phyloP scores from a whole-genome alignment of 176 grass and related monocot species.

The Triticum monococcum region DNA sequence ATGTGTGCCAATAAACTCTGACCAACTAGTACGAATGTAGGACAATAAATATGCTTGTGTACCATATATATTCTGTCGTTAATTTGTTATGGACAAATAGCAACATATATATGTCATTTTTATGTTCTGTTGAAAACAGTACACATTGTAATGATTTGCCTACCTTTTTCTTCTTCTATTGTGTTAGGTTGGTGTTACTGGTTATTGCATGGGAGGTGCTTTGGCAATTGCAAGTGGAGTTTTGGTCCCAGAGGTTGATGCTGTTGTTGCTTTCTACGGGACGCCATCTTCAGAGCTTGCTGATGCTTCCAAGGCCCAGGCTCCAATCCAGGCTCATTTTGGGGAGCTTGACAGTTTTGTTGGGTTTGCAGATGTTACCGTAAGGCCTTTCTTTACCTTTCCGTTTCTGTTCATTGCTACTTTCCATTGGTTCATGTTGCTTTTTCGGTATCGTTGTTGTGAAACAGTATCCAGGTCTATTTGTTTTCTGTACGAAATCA shows the following conservation, averaged over 20 bases:
- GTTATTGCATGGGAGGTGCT: conserved; percentile 93
- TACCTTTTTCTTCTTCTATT: not conserved
- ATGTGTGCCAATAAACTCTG: not conserved
- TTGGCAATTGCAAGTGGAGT: conserved; percentile 88
- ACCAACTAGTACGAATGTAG: not conserved
- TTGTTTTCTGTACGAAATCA: not conserved
- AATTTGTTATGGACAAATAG: not conserved
- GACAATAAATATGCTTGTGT: not conserved
- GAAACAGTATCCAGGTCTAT: not conserved
- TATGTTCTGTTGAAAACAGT: not conserved
- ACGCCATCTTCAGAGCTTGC: conserved; percentile 72
- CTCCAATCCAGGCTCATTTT: conserved; percentile 89
- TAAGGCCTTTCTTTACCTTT: conserved; percentile 40
- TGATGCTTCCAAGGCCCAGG: conserved; percentile 78
- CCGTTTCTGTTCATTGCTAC: not conserved
- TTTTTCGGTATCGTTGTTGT: not conserved
- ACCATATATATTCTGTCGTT: not conserved
- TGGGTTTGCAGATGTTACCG: conserved; percentile 83
- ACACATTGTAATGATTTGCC: not conserved
- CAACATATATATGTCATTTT: not conserved
- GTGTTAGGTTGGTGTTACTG: conserved; percentile 84
- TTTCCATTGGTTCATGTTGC: not conserved
- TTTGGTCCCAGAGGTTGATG: conserved; percentile 89
- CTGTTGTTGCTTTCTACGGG: conserved; percentile 94
- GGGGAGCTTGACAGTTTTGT: conserved; percentile 82